Evolutionary conservation across 352 stramenopile species (phyloP), one percentile per base, ranked within the genome.

Genomic region (Achlya hypogyna): DNA sequence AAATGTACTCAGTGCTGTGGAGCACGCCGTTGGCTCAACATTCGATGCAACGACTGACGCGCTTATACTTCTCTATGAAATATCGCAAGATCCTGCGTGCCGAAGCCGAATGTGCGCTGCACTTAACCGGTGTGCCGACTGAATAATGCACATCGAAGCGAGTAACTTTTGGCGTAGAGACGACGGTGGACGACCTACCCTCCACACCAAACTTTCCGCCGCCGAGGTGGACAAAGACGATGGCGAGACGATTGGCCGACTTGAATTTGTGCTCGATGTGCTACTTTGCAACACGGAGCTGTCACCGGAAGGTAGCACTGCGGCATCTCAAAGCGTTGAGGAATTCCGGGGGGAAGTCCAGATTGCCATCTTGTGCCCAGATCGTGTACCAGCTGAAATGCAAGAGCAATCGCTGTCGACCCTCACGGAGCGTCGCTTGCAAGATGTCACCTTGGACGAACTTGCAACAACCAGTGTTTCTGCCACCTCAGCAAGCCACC

Each of bases 81-180:
- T 87, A 38, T 47, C 76, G 1, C 47, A 74, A 32, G 73, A 74
- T 10, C 43, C 77, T 5, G 23, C 18, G 8, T 67, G 60, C 22
- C 45, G 8, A n/a, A 18, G 12, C 2, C 14, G n/a, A 18, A 45
- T 45, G 12, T 10, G 38, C 4, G 12, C 12, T n/a, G 14, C 12
- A n/a, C n/a, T 45, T n/a, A 10, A 18, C 38, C 38, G 38, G 38
- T 45, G n/a, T 45, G 38, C 2, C 38, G 38, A n/a, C n/a, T n/a
- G n/a, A n/a, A n/a, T n/a, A n/a, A n/a, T n/a, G n/a, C n/a, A n/a
- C n/a, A n/a, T n/a, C n/a, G n/a, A n/a, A n/a, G n/a, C n/a, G n/a
- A n/a, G n/a, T n/a, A n/a, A n/a, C n/a, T n/a, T n/a, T n/a, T n/a
- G n/a, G n/a, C n/a, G n/a, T 45, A 45, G 38, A 45, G 12, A 18